phyloP scores from a whole-genome alignment of 108 stramenopile species.

The Pseudonitzschia multiseries region DNA sequence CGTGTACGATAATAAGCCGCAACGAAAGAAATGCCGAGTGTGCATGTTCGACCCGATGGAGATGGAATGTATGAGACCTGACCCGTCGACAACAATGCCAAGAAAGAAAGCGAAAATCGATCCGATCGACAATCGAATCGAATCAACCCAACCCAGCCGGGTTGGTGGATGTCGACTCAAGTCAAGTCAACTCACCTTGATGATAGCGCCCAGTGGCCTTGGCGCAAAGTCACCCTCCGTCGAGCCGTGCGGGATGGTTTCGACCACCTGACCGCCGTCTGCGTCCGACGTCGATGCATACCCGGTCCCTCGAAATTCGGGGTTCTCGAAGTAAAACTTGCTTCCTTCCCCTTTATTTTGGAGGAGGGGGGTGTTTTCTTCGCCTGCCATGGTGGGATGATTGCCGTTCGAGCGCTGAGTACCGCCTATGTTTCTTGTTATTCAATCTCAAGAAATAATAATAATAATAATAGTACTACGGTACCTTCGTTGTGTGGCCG shows the following conservation, averaged over 20 bases:
- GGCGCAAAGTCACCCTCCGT: slow-evolving; percentile 33
- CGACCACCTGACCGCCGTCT: slow-evolving; percentile 33
- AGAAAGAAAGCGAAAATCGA: not conserved
- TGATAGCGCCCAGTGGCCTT: not conserved
- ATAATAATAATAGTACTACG: too few relatives aligned
- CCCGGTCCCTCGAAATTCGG: not conserved
- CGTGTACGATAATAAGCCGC: too few relatives aligned
- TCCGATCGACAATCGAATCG: not conserved
- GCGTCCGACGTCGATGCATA: slow-evolving; percentile 2
- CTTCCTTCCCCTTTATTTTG: not conserved
- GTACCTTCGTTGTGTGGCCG: too few relatives aligned
- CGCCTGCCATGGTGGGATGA: not conserved
- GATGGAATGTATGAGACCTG: not conserved
- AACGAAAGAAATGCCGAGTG: too few relatives aligned
- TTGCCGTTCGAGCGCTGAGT: too few relatives aligned
- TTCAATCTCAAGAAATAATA: too few relatives aligned
- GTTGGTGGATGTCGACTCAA: too few relatives aligned
- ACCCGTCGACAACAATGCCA: not conserved
- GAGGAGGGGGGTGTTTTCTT: not conserved
- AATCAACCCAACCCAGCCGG: not conserved
- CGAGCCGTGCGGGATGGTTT: slow-evolving; percentile 29
- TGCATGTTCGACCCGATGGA: not conserved
- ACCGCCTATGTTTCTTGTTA: too few relatives aligned
- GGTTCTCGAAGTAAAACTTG: slow-evolving; percentile 7
- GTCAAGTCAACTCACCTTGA: not conserved